Base-by-base conservation (phyloP, 495 filamentous ascomycete species). In the Xylaria flabelliformis region DNA sequence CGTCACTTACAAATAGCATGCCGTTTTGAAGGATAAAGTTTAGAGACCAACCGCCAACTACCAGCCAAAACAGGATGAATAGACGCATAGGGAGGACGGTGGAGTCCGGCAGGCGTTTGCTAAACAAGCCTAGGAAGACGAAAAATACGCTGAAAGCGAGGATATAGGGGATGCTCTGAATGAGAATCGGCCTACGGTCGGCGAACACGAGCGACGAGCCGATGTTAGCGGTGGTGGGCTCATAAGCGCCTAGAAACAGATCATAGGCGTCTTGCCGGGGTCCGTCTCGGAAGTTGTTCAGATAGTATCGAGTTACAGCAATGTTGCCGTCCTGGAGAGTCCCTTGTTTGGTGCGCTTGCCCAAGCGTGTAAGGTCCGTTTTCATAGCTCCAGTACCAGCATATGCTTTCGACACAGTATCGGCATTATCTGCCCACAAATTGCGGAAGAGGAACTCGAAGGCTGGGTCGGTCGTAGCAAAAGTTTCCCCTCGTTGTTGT, bases 381-480 rank as follows among this genome's bases (percentile, higher is more conserved):
- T 98, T 98, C 82, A 98, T 85, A 41, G 96, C 96, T 8, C 96
- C 96, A 6, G 96, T 98, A 53, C 96, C 96, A 12, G 95, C 94
- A 78, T 99, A 99, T 1, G 92, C 89, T 71, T 91, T 92, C 32
- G 93, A 95, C 29, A 99, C 96, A 19, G 94, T 91, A 76, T 99
- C 96, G 32, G 96, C 96, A 79, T 99, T 99, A 81, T 99, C 96
- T 44, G 96, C 96, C 96, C 96, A 99, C 42, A 97, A 86, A 78
- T 98, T 97, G 24, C 95, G 92, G 88, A 97, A 99, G 42, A 97
- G 80, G 75, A 90, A 82, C 78, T 96, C 94, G 77, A 99, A 98
- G 6, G 85, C 88, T 12, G 85, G 79, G 73, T 97, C 94, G 74
- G 91, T 90, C 56, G 89, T 87, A 17, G 90, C 88, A 73, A 89